phyloP scores from a whole-genome alignment of 1,284 basidiomycete genomes.

The Ceratobasidium sp. region DNA sequence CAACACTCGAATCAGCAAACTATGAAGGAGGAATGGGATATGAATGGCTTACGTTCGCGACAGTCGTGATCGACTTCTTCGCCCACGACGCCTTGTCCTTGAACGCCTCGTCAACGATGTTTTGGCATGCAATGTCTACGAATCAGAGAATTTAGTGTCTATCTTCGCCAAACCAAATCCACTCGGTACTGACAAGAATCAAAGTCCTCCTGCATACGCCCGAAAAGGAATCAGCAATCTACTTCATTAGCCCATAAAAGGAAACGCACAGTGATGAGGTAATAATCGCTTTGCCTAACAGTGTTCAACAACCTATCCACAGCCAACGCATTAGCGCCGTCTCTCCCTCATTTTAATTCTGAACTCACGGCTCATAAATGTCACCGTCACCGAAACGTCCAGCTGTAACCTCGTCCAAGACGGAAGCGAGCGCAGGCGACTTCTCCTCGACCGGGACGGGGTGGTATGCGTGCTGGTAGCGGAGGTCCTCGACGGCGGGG shows the following conservation, averaged over 20 bases:
- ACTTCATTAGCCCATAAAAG: not conserved
- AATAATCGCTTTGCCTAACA: conserved; percentile 80
- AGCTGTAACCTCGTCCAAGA: conserved; percentile 74
- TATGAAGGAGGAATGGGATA: conserved; percentile 10
- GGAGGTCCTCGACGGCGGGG: conserved; percentile 81
- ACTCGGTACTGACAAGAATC: conserved; percentile 73
- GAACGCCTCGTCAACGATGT: conserved; percentile 88
- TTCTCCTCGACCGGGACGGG: conserved; percentile 81
- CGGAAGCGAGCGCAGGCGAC: conserved; percentile 78
- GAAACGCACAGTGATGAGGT: conserved; percentile 66
- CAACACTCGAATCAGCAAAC: conserved; percentile 33
- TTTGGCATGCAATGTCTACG: conserved; percentile 79
- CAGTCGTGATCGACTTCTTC: conserved; percentile 88
- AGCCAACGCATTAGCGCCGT: too few relatives aligned
- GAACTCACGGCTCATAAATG: conserved; percentile 79
- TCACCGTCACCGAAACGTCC: conserved; percentile 65
- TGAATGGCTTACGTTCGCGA: conserved; percentile 68
- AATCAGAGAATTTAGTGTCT: conserved; percentile 30
- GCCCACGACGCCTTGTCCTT: conserved; percentile 76
- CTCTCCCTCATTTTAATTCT: too few relatives aligned
- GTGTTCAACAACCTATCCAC: conserved; percentile 80
- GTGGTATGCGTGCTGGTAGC: conserved; percentile 85
- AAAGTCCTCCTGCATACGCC: conserved; percentile 72
- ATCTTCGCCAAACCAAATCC: conserved; percentile 2
- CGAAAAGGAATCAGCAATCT: not conserved